Evolutionary conservation across 805 yeast species (phyloP), one percentile per base, ranked within the genome.

Genomic region (Yarrowia sp.): DNA sequence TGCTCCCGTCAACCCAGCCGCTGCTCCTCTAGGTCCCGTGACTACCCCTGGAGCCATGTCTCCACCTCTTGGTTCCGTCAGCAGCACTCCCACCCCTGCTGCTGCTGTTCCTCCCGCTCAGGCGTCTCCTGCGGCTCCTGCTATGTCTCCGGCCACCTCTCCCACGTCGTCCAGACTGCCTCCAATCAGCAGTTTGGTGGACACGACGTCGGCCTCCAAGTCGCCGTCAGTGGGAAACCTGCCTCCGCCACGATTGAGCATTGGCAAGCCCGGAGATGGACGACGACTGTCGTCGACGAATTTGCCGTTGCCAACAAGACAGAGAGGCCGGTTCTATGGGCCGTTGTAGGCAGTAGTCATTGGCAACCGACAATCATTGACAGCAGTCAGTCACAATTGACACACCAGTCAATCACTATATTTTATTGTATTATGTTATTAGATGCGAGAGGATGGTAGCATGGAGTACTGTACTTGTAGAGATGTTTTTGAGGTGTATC

Each of bases 221-320:
- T 55, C 63, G 3, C 63, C 63, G 0, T n/a, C 49, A 5, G 5
- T 55, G n/a, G 47, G 24, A 0, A 2, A 47, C 24, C 47, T 55
- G n/a, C 63, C 63, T 9, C 63, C 63, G 2, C 63, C 63, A 0
- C 1, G 63, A 9, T 30, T 55, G 39, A 55, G 63, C 15, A 42
- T 55, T n/a, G 63, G 63, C 15, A 39, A 42, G 30, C 63, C 63
- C 15, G 63, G 63, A 10, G 63, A 55, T 1, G 47, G 47, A 0
- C n/a, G 63, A 10, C 14, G 63, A 14, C 12, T 55, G 58, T 38
- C 43, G 3, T 36, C 43, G 14, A 52, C 58, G 30, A 52, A 52
- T 20, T 19, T 52, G 43, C 58, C 58, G 19, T 20, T 52, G 43
- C 58, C 58, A 4, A 52, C 58, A 1, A 19, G 58, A 14, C 58